Base-by-base conservation (phyloP, 2,329 filamentous ascomycete species). In the Colletotrichum melonis region DNA sequence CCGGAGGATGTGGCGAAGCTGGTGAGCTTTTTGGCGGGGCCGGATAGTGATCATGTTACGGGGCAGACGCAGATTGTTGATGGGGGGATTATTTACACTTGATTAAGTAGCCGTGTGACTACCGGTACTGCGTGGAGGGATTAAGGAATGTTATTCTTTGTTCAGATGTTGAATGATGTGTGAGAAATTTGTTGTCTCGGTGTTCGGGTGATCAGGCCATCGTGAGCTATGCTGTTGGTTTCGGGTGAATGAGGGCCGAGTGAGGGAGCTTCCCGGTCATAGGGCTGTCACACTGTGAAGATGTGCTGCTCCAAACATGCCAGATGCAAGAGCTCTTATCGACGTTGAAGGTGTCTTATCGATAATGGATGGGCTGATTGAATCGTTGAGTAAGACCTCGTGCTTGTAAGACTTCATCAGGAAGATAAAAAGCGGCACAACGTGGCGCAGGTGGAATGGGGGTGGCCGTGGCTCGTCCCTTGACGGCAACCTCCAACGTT, bases 61-160 rank as follows among this genome's bases (percentile, higher is more conserved):
- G 92, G 91, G 0, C 91, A 93, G 82, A 92, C 89, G 2, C 84
- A 92, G 73, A 78, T 93, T 9, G 87, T 92, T 42, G 90, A 91
- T 75, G 90, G 89, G 0, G 90, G 90, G 9, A 73, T 73, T 22
- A 65, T 69, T 24, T 73, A 64, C 42, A 73, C 66, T 32, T 69
- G 56, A 30, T 30, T 30, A 1, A 30, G 28, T 30, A 2, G 28
- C 28, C 2, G 8, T 30, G 28, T 30, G 28, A 30, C 28, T 9
- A 6, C 24, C 24, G 24, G 24, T 24, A 24, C 7, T 30, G 7
- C 28, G 28, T 30, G 7, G 2, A 30, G 8, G 28, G 9, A 1
- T 4, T 32, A 9, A 11, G 4, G 38, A 42, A 19, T 11, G 1
- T 11, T 9, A 4, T n/a, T 49, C 42, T 4, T 49, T 49, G 42